These are phyloP conservation scores for Barnettozyma populi DNA, from an alignment of 805 yeast genomes.

Conservation along the genomic window DNA sequence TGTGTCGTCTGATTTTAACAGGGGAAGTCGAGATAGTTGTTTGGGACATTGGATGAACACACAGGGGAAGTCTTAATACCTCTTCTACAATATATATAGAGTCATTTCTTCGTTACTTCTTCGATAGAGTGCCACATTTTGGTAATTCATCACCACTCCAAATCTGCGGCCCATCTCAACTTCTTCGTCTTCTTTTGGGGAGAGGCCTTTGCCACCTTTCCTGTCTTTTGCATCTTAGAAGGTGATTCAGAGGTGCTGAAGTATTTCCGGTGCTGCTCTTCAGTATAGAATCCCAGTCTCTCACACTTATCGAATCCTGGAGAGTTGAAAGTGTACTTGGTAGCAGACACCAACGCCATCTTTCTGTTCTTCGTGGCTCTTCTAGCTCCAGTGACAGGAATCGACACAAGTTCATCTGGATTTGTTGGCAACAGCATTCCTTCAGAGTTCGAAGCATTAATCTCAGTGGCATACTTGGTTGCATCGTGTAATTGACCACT, in stretches of 20 bases:
- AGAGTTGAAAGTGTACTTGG: constrained; percentile 1
- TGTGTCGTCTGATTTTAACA: constrained; percentile 26
- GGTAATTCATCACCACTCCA: constrained; percentile 16
- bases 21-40: constrained; percentile 24
- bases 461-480: constrained; percentile 63
- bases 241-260: constrained; percentile 11
- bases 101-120: background rate
- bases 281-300: constrained; percentile 20
- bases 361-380: constrained; percentile 12
- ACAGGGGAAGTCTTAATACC: background rate
- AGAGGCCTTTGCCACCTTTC: constrained; percentile 5
- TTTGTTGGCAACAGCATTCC: constrained; percentile 60
- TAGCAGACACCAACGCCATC: constrained; percentile 18
- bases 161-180: constrained; percentile 20
- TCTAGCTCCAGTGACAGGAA: constrained; percentile 33
- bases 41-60: constrained; percentile 18
- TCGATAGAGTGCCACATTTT: background rate
- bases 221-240: constrained; percentile 9
- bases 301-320: background rate
- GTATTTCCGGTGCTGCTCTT: constrained; percentile 15
- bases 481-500: constrained; percentile 59
- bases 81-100: background rate
- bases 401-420: constrained; percentile 51
- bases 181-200: constrained; percentile 9
- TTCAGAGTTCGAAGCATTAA: constrained; percentile 55